Base-by-base conservation (phyloP, 495 filamentous ascomycete genomes). In the Aspergillus incahuasiensis region DNA sequence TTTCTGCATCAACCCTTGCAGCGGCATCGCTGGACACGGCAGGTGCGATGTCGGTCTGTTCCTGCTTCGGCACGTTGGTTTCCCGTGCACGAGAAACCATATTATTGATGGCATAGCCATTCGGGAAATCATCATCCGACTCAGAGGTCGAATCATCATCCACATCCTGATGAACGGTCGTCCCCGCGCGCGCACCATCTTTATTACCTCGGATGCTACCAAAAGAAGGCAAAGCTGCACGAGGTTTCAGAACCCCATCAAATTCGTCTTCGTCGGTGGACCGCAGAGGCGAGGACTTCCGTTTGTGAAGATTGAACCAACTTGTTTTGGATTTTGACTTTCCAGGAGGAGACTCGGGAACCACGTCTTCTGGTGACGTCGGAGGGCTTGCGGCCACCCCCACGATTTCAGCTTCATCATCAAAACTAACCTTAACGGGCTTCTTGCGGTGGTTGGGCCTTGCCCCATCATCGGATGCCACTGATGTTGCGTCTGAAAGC, bases 401-500 rank as follows among this genome's bases (percentile, higher is more conserved):
- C 9, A 86, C 81, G 49, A 85, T 69, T 39, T 84, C 77, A 1
- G 83, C 74, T 34, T 82, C 80, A 20, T 95, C 90, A 58, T 94
- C 89, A 61, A 96, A 96, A 69, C 90, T 96, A 58, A 96, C 91
- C 48, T 90, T 82, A 7, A 80, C 85, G 22, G 76, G 72, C 63
- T 87, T 92, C 68, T 84, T 92, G 42, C 81, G 86, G 55, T 67
- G 68, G 13, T 65, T 65, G 5, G 71, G 54, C 22, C 76, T 68
- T 5, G 64, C 55, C 11, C 75, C 73, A 21, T 91, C 88, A 20
- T 90, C 86, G 6, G 81, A 83, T 11, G 69, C 69, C 9, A 77
- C 69, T 5, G 83, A 86, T 5, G 77, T 78, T 11, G 74, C 81
- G 60, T 86, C 83, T 0, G 85, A 88, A 1, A 74, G 59, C 54